Evolutionary conservation across 805 yeast genomes (phyloP).

Genomic region (Teunomyces cretensis): DNA sequence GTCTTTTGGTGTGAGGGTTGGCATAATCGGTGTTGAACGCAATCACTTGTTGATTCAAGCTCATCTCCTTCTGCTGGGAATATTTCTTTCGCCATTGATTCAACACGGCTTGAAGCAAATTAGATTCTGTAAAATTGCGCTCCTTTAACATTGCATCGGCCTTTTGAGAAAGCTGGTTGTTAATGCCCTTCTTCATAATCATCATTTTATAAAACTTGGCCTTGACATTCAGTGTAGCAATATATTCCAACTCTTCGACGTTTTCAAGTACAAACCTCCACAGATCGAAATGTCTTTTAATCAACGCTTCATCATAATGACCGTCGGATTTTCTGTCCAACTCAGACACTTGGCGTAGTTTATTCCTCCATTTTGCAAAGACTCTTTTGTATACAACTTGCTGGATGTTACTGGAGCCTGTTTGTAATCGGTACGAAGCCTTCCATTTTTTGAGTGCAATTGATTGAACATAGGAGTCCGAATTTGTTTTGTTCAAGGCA

Average conservation of each 20-base stretch:
- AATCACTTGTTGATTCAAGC: slow-evolving; percentile 15
- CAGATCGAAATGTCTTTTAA: not conserved
- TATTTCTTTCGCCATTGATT: slow-evolving; percentile 24
- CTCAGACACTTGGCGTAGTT: not conserved
- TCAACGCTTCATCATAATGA: slow-evolving; percentile 8
- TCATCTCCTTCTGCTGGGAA: slow-evolving; percentile 19
- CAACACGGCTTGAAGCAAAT: slow-evolving; percentile 7
- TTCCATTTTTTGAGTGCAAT: slow-evolving; percentile 4
- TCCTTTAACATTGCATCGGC: not conserved
- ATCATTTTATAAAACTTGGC: slow-evolving; percentile 17
- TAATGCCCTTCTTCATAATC: not conserved
- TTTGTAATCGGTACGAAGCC: not conserved
- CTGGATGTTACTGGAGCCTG: not conserved
- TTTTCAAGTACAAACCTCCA: not conserved
- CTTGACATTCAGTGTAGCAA: slow-evolving; percentile 20
- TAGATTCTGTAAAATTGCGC: slow-evolving; percentile 3
- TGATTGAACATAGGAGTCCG: not conserved
- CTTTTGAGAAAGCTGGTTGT: not conserved
- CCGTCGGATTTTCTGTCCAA: slow-evolving; percentile 1
- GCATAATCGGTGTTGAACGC: slow-evolving; percentile 16
- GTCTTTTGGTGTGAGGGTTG: slow-evolving; percentile 12
- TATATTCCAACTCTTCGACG: slow-evolving; percentile 7
- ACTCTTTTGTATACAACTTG: not conserved
- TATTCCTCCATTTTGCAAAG: slow-evolving; percentile 3
- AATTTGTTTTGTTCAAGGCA: not conserved